Base-by-base conservation (phyloP, 495 filamentous ascomycete genomes). In the Arthonia radiata region DNA sequence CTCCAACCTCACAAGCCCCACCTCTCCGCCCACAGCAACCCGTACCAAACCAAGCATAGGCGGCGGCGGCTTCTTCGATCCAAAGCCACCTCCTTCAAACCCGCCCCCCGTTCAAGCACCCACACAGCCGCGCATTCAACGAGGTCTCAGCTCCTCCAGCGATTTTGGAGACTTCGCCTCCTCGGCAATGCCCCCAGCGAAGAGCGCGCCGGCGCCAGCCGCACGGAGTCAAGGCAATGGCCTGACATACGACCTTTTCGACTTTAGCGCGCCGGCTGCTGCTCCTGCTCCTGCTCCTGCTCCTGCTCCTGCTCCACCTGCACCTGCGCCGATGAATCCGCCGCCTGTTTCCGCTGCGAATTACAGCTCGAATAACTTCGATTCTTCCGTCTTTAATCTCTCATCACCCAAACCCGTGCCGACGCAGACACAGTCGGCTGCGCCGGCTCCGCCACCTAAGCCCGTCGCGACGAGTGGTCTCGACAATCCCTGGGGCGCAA, bases 211-310 rank as follows among this genome's bases (percentile, higher is more conserved):
- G 12, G 17, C 29, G 13, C 26, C 33, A 6, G 23, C 35, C 14
- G 35, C 54, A 15, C 39, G 58, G 8, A 59, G 54, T 15, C 54
- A 61, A 24, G 59, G 53, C 14, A 44, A 76, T 10, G 61, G 55
- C 25, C n/a, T n/a, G n/a, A n/a, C n/a, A n/a, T n/a, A n/a, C n/a
- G 80, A 89, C 40, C 56, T 93, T 5, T 90, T 92, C 37, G 81
- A 81, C 33, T 64, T 93, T 34, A 65, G 34, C 5, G 34, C 34
- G 34, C 34, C 34, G 2, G 19, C 73, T 11, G 52, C 65, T 0
- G 56, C 48, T 7, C 15, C 44, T 2, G 30, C 39, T 12, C 32
- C 40, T 7, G 6, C 7, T 7, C 19, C 19, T 6, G 11, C 19
- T 7, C 19, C 7, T 7, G 7, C 6, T 11, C 7, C 6, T 11